Percentiles rank a stretch among this genome's conserved stretches.
phyloP scores from a whole-genome alignment of 257 asterid genomes.

The Nicotiana otophora region DNA sequence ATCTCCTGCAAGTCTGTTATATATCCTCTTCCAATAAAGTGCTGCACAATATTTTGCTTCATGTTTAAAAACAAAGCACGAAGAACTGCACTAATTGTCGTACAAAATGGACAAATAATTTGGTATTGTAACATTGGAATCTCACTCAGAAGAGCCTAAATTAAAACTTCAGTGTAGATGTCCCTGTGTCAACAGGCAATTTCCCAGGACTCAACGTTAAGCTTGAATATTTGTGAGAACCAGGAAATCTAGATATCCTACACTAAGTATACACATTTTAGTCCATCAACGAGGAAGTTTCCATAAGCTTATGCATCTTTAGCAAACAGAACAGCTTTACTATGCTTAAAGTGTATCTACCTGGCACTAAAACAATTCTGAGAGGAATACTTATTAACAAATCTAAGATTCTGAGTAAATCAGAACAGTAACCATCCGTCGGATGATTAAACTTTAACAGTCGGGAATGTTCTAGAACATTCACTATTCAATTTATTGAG shows the following conservation, averaged over 20 bases:
- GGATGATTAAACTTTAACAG: background rate
- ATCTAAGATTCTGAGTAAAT: background rate
- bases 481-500: background rate
- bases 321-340: background rate
- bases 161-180: background rate
- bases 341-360: background rate
- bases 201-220: background rate
- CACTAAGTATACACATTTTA: background rate
- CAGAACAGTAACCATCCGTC: background rate
- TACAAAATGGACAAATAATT: background rate
- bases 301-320: background rate
- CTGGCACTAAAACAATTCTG: background rate
- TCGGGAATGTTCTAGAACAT: background rate
- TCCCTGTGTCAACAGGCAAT: background rate
- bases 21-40: background rate
- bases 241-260: background rate
- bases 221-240: background rate
- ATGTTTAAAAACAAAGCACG: background rate
- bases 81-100: background rate
- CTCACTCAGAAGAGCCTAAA: background rate
- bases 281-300: background rate
- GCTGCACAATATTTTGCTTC: background rate
- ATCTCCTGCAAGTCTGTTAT: background rate
- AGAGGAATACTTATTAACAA: background rate
- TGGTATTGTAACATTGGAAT: background rate